A percentile compares a stretch with the other conserved stretches of the same genome.
Conservation (phyloP, 2,329 filamentous ascomycete species). For the Emericellopsis cladophorae region DNA sequence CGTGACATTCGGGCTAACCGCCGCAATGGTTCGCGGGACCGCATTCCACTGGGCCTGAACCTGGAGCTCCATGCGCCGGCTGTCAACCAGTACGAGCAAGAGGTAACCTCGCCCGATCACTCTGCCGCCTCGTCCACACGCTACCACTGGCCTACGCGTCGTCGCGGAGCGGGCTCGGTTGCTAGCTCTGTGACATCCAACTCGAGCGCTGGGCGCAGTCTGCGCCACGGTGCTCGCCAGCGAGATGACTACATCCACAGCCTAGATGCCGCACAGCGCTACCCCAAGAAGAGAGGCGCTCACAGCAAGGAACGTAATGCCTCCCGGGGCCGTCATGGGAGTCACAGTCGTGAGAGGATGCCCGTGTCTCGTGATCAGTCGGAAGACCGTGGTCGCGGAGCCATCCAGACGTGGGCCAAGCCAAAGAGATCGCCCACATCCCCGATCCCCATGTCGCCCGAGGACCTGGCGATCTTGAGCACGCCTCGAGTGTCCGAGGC, state of each 20-base stretch:
- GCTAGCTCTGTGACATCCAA: constrained; percentile 44
- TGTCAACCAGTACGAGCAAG: constrained; percentile 19
- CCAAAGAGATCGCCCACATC: constrained; percentile 85
- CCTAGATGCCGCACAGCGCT: constrained; percentile 62
- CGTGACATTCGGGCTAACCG: constrained; percentile 41
- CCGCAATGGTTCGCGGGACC: constrained; percentile 61
- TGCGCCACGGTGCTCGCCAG: constrained; percentile 33
- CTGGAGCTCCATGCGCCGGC: constrained; percentile 42
- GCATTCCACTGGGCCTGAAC: constrained; percentile 62
- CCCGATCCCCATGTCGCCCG: constrained; percentile 86
- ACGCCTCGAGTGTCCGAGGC: constrained; percentile 24
- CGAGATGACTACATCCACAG: constrained; percentile 81
- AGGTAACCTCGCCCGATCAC: constrained; percentile 41
- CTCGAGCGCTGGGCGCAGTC: constrained; percentile 36
- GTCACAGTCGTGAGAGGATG: constrained; percentile 36
- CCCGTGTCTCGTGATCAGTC: constrained; percentile 48
- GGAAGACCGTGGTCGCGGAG: constrained; percentile 56
- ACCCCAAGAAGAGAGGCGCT: constrained; percentile 40
- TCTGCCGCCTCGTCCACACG: constrained; percentile 39
- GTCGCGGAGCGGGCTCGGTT: constrained; percentile 38
- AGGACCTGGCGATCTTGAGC: constrained; percentile 59
- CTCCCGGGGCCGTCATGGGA: constrained; percentile 31
- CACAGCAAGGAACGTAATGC: constrained; percentile 34
- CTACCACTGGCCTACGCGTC: constrained; percentile 41
- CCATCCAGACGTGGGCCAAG: constrained; percentile 53